Percentiles rank a stretch among this genome's conserved stretches.
These are phyloP conservation scores for Euphorbia schlechtendalii DNA, from an alignment of 441 rosid species.

Conservation along the genomic window DNA sequence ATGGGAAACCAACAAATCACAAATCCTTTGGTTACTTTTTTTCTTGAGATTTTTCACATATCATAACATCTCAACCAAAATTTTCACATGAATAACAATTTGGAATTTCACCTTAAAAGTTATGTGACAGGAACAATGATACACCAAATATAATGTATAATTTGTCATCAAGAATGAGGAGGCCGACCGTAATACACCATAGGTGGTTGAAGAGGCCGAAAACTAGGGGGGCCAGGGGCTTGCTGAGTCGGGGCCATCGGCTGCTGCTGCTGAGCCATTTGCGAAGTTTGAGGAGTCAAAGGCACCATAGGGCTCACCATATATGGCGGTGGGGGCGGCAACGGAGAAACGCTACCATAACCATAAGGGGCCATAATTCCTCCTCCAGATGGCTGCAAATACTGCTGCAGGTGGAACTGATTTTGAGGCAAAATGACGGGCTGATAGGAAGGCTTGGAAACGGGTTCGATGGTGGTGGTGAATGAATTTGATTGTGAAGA, in stretches of 20 bases:
- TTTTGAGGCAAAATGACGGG: constrained; percentile 34
- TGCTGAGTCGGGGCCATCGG: constrained; percentile 32
- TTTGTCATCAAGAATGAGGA: constrained; percentile 42
- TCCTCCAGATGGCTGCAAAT: constrained; percentile 54
- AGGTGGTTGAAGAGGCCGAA: constrained; percentile 64
- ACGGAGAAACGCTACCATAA: constrained; percentile 41
- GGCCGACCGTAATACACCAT: constrained; percentile 61
- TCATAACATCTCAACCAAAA: background rate
- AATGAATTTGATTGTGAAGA: no score
- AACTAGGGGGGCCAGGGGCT: constrained; percentile 42
- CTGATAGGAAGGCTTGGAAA: constrained; percentile 31
- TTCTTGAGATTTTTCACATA: constrained; percentile 4
- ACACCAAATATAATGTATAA: background rate
- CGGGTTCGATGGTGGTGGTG: no score
- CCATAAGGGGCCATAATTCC: constrained; percentile 24
- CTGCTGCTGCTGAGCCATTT: constrained; percentile 33
- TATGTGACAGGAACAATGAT: background rate
- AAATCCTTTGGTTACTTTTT: background rate
- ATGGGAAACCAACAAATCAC: background rate
- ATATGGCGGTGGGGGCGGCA: constrained; percentile 52
- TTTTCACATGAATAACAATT: no score
- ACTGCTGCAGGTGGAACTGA: constrained; percentile 63
- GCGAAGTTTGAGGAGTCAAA: constrained; percentile 35
- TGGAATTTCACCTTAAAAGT: no score
- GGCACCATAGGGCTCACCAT: constrained; percentile 52